Evolutionary conservation across 1,139 yeast species (phyloP).

Genomic region (Williopsis jadinii): DNA sequence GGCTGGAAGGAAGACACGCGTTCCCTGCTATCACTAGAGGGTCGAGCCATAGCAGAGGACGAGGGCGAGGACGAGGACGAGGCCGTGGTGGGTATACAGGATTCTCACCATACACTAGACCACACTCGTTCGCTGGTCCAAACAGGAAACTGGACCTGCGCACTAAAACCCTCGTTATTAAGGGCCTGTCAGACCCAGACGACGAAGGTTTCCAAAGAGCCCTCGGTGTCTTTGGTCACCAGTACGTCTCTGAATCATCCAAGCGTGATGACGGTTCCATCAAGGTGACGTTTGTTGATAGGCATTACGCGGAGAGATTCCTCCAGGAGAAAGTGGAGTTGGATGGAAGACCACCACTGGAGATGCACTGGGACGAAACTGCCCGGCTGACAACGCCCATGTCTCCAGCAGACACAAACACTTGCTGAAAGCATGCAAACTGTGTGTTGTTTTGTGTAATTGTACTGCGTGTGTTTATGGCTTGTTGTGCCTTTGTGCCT

Average conservation of each 20-base stretch:
- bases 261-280: constrained; percentile 18
- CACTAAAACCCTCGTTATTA: constrained; percentile 15
- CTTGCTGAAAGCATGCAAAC: too few relatives aligned
- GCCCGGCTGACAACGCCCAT: constrained; percentile 5
- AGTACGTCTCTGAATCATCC: constrained; percentile 9
- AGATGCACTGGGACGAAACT: constrained; percentile 27
- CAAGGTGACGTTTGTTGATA: constrained; percentile 31
- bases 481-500: too few relatives aligned
- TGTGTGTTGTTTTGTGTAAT: too few relatives aligned
- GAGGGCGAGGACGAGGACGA: constrained; percentile 7
- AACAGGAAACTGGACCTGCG: constrained; percentile 18
- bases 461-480: too few relatives aligned
- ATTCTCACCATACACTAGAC: constrained; percentile 14
- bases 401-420: too few relatives aligned
- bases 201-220: constrained; percentile 14
- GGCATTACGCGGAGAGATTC: constrained; percentile 35
- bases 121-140: background rate
- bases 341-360: constrained; percentile 26
- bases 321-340: constrained; percentile 21
- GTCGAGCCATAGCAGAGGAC: background rate
- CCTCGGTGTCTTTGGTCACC: constrained; percentile 16
- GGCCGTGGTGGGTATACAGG: constrained; percentile 14
- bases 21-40: too few relatives aligned
- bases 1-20: constrained; percentile 20
- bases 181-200: constrained; percentile 17